A percentile compares a stretch with the other conserved stretches of the same genome.
phyloP scores from a whole-genome alignment of 768 basidiomycete species.

The Chalciporus piperatus region DNA sequence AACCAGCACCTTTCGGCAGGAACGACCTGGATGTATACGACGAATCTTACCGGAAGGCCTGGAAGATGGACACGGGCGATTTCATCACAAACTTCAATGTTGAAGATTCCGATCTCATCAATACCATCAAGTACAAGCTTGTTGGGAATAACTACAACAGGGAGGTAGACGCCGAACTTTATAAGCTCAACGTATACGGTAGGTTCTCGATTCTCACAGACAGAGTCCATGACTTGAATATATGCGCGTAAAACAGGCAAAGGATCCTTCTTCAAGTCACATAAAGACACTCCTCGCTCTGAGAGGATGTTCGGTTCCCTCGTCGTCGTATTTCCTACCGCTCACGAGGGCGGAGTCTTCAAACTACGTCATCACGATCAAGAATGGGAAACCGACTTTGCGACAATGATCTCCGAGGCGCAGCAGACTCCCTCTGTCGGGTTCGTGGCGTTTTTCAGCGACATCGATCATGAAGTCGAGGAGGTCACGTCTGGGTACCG shows the following conservation, averaged over 20 bases:
- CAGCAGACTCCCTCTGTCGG: conserved; percentile 10
- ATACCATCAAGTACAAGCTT: conserved; percentile 19
- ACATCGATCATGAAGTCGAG: conserved; percentile 44
- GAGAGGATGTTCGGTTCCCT: conserved; percentile 49
- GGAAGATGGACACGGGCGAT: conserved; percentile 37
- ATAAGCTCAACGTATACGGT: conserved; percentile 49
- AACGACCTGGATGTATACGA: background rate
- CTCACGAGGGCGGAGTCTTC: conserved; percentile 44
- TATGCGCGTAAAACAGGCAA: conserved; percentile 23
- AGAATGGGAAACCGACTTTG: conserved; percentile 38
- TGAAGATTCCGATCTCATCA: conserved; percentile 25
- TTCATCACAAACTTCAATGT: conserved; percentile 36
- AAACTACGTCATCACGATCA: conserved; percentile 32
- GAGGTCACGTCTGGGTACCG: conserved; percentile 39
- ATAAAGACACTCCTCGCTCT: conserved; percentile 45
- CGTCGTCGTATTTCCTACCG: conserved; percentile 43
- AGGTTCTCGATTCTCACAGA: too few relatives aligned
- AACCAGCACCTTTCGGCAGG: background rate
- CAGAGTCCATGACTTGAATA: too few relatives aligned
- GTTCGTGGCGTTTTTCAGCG: conserved; percentile 44
- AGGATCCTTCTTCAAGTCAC: conserved; percentile 48
- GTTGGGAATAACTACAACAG: conserved; percentile 13
- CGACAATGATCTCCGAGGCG: conserved; percentile 1
- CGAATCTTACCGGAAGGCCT: conserved; percentile 29
- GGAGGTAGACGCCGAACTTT: conserved; percentile 32